These are phyloP conservation scores for Pseudogymnoascus sp. DNA, from an alignment of 2,329 filamentous ascomycete species.

Conservation along the genomic window DNA sequence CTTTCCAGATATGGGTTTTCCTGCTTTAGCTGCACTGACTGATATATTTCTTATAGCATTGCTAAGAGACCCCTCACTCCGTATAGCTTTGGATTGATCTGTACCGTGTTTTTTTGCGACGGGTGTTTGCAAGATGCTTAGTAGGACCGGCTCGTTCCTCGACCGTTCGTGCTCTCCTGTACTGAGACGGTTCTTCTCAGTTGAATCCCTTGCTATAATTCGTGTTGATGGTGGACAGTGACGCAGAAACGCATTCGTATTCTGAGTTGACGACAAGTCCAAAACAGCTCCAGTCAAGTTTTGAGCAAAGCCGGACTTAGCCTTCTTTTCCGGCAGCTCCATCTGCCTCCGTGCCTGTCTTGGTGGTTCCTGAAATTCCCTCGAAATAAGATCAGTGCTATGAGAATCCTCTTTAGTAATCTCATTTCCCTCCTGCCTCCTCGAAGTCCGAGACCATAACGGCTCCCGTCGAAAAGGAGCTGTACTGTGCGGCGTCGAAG, in stretches of 20 bases:
- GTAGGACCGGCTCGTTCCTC: not conserved
- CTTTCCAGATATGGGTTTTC: not conserved
- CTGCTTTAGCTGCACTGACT: not conserved
- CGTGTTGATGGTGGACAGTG: not conserved
- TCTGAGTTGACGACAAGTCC: constrained; percentile 30
- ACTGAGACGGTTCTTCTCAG: not conserved
- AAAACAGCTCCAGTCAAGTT: constrained; percentile 42
- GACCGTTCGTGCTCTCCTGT: not conserved
- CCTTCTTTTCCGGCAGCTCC: not conserved
- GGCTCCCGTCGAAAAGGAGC: not conserved
- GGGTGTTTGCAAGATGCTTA: not conserved
- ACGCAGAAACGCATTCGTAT: not conserved
- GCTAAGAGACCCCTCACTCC: not conserved
- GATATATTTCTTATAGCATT: not conserved
- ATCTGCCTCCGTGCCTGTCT: constrained; percentile 19
- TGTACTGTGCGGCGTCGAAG: constrained; percentile 15
- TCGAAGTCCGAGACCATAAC: constrained; percentile 1
- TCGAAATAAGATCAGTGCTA: constrained; percentile 21
- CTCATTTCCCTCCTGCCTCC: not conserved
- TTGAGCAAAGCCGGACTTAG: constrained; percentile 37
- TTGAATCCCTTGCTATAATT: not conserved
- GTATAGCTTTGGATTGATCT: not conserved
- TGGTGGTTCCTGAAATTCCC: constrained; percentile 27
- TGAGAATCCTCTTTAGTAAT: not conserved
- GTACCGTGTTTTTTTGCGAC: not conserved